A percentile compares a stretch with the other conserved stretches of the same genome.
phyloP scores from a whole-genome alignment of 73 alveolate genomes.

The Paramecium biaurelia region DNA sequence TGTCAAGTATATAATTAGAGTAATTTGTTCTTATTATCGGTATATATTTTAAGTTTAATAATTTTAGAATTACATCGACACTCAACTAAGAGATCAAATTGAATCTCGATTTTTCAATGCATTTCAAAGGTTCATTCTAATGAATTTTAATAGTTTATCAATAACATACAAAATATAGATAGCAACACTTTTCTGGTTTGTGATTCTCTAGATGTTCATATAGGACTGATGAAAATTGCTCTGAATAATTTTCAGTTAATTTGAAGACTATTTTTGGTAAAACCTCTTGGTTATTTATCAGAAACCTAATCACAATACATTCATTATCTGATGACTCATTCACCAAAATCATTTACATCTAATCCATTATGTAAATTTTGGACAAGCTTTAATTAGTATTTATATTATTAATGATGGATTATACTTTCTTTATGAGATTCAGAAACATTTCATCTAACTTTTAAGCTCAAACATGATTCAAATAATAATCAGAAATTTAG shows the following conservation, averaged over 20 bases:
- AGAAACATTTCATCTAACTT: not conserved
- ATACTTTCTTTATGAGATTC: not conserved
- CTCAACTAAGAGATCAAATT: not conserved
- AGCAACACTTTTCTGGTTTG: not conserved
- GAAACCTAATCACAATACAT: not conserved
- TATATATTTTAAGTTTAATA: not conserved
- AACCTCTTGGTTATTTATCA: not conserved
- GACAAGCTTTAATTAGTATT: not conserved
- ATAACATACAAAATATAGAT: not conserved
- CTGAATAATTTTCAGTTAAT: not conserved
- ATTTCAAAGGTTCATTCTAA: constrained; percentile 4
- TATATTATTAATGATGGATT: not conserved
- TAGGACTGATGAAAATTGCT: not conserved
- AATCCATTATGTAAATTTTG: not conserved
- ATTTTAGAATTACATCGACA: not conserved
- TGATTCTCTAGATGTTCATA: not conserved
- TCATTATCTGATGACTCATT: not conserved
- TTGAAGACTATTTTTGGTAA: not conserved
- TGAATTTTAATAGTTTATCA: not conserved
- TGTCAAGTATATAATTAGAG: not conserved
- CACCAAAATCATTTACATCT: not conserved
- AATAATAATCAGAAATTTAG: not conserved
- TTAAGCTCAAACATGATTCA: not conserved
- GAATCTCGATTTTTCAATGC: not conserved
- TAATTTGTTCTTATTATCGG: not conserved